A percentile compares a stretch with the other conserved stretches of the same genome.
phyloP scores from a whole-genome alignment of 495 filamentous ascomycete genomes.

The Aspergillus saccharolyticus region DNA sequence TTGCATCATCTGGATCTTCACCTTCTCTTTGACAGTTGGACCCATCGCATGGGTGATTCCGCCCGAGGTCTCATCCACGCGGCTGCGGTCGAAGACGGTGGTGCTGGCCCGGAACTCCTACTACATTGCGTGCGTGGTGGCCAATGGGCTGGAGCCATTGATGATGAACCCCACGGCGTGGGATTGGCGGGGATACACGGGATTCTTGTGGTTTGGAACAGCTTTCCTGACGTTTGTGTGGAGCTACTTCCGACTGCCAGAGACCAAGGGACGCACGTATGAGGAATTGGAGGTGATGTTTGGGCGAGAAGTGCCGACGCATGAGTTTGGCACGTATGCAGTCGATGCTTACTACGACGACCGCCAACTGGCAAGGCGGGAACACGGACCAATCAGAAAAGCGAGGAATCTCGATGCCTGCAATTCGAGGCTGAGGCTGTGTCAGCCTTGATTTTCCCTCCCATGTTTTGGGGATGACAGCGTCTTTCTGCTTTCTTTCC shows the following conservation, averaged over 20 bases:
- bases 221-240: constrained; percentile 10
- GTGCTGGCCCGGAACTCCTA: constrained; percentile 31
- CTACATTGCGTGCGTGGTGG: constrained; percentile 26
- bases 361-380: background rate
- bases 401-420: constrained; percentile 6
- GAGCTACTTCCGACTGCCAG: constrained; percentile 22
- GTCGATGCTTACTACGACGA: background rate
- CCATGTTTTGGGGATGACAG: background rate
- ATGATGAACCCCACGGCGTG: constrained; percentile 35
- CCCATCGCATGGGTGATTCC: constrained; percentile 35
- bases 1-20: constrained; percentile 37
- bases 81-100: constrained; percentile 35
- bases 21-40: constrained; percentile 37
- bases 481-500: background rate
- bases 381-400: background rate
- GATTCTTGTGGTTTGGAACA: constrained; percentile 31
- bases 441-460: background rate
- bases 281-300: constrained; percentile 26
- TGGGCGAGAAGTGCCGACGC: constrained; percentile 4
- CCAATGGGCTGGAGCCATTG: constrained; percentile 30
- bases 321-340: constrained; percentile 7
- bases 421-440: background rate
- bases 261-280: constrained; percentile 12
- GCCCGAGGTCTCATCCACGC: constrained; percentile 34
- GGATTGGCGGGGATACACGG: constrained; percentile 39